Conservation (phyloP, 768 basidiomycete species). For the Hydnomerulius pinastri region DNA sequence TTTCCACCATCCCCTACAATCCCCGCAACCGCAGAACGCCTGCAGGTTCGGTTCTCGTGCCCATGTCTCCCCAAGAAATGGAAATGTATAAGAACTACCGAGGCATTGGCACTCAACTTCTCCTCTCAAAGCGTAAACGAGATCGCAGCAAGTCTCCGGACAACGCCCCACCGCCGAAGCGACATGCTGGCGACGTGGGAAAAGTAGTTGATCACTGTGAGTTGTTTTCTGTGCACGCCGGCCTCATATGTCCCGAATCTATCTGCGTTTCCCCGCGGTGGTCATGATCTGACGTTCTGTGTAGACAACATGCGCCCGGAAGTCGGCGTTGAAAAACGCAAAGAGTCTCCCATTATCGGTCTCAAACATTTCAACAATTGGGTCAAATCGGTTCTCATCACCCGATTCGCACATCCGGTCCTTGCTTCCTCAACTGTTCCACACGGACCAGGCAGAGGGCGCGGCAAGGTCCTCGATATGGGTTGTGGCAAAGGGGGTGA, state of each 20-base stretch:
- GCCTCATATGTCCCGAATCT: constrained; percentile 1
- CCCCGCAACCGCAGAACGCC: constrained; percentile 64
- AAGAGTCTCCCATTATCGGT: constrained; percentile 92
- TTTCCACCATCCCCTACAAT: constrained; percentile 57
- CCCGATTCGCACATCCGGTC: constrained; percentile 79
- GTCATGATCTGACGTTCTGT: constrained; percentile 1
- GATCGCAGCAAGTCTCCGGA: constrained; percentile 40
- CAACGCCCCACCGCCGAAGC: constrained; percentile 47
- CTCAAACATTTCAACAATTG: constrained; percentile 99
- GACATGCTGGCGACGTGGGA: constrained; percentile 66
- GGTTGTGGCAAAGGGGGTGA: constrained; percentile 99
- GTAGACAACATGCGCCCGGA: constrained; percentile 93
- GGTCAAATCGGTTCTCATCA: constrained; percentile 97
- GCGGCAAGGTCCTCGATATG: constrained; percentile 89
- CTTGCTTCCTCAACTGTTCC: constrained; percentile 43
- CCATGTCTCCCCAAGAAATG: constrained; percentile 64
- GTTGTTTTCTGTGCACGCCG: constrained; percentile 30
- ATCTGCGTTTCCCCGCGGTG: constrained; percentile 7
- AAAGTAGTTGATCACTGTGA: constrained; percentile 79
- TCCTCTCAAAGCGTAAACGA: constrained; percentile 55
- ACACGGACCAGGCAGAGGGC: constrained; percentile 30
- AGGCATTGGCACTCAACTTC: constrained; percentile 55
- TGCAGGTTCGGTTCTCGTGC: constrained; percentile 60
- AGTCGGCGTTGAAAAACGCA: constrained; percentile 81
- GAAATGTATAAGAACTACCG: constrained; percentile 57